These are phyloP conservation scores for Taphrina pruni DNA, from an alignment of 1,139 yeast species.

Conservation along the genomic window DNA sequence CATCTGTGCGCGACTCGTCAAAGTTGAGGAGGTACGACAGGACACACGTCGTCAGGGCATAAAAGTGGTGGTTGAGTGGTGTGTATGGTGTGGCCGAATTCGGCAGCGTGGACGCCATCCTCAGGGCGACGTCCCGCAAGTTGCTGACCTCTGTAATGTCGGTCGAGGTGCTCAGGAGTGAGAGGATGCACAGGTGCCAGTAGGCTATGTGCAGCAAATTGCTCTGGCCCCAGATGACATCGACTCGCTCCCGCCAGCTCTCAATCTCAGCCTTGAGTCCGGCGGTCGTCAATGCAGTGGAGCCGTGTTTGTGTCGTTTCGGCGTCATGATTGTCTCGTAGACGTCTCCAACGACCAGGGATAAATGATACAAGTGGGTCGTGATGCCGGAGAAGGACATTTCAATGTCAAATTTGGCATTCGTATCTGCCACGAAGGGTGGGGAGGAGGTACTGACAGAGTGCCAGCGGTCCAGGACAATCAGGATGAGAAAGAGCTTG, in stretches of 20 bases:
- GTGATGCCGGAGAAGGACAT: conserved; percentile 43
- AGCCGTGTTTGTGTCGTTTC: conserved; percentile 17
- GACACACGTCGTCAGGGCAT: conserved; percentile 45
- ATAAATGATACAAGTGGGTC: conserved; percentile 44
- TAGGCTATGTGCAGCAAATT: conserved; percentile 45
- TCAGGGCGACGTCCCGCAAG: conserved; percentile 45
- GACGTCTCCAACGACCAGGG: conserved; percentile 47
- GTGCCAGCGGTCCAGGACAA: conserved; percentile 50
- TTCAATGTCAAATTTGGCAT: conserved; percentile 37
- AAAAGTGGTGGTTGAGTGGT: conserved; percentile 47
- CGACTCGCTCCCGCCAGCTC: conserved; percentile 46
- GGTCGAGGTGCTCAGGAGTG: conserved; percentile 42
- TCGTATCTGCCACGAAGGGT: conserved; percentile 44
- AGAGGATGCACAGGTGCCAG: conserved; percentile 46
- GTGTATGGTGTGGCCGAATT: conserved; percentile 44
- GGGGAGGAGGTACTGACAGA: conserved; percentile 45
- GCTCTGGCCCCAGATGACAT: conserved; percentile 46
- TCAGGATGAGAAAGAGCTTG: conserved; percentile 51
- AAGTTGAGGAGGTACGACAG: conserved; percentile 44
- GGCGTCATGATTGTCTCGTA: conserved; percentile 41
- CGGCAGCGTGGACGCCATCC: conserved; percentile 44
- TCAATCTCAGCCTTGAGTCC: conserved; percentile 46
- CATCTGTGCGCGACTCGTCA: conserved; percentile 45
- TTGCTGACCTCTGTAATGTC: conserved; percentile 42
- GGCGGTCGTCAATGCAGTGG: conserved; percentile 9